These are phyloP conservation scores for Herpetomonas tarakana DNA, from an alignment of 208 protist species.

Conservation along the genomic window DNA sequence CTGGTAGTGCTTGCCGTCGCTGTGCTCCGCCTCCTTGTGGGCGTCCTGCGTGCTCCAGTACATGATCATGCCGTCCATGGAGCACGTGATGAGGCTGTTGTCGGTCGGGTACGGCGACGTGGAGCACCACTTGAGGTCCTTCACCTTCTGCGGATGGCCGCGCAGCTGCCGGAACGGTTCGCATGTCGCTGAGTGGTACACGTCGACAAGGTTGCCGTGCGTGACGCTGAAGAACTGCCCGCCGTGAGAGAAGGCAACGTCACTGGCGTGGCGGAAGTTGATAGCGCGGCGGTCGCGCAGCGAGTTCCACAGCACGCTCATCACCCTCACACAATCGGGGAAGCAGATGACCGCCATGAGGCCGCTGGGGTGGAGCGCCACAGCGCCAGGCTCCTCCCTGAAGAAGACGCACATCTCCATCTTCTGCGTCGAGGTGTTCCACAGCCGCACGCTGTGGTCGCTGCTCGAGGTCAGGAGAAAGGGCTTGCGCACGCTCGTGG, in stretches of 20 bases:
- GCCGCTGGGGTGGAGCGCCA: conserved; percentile 94
- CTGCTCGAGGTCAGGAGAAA: conserved; percentile 90
- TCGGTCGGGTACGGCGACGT: conserved; percentile 90
- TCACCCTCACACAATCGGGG: conserved; percentile 92
- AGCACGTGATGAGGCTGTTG: conserved; percentile 85
- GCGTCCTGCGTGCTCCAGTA: conserved; percentile 90
- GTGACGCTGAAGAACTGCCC: conserved; percentile 94
- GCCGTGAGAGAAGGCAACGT: conserved; percentile 91
- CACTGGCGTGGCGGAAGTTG: conserved; percentile 84
- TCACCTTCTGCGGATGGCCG: conserved; percentile 91
- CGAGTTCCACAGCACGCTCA: conserved; percentile 93
- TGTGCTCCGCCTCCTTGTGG: conserved; percentile 86
- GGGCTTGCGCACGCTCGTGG: conserved; percentile 93
- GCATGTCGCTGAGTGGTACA: conserved; percentile 93
- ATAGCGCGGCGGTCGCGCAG: conserved; percentile 86
- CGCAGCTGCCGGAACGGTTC: conserved; percentile 91
- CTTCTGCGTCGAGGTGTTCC: conserved; percentile 92
- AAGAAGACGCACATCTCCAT: conserved; percentile 90
- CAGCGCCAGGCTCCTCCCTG: conserved; percentile 72
- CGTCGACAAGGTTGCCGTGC: conserved; percentile 92
- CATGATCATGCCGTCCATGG: conserved; percentile 94
- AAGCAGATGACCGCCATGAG: conserved; percentile 94
- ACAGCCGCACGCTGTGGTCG: conserved; percentile 94
- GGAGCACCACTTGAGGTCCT: conserved; percentile 78
- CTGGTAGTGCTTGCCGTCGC: conserved; percentile 83